Conservation (phyloP, 2,329 filamentous ascomycete genomes). For the Cytospora piceicola region DNA sequence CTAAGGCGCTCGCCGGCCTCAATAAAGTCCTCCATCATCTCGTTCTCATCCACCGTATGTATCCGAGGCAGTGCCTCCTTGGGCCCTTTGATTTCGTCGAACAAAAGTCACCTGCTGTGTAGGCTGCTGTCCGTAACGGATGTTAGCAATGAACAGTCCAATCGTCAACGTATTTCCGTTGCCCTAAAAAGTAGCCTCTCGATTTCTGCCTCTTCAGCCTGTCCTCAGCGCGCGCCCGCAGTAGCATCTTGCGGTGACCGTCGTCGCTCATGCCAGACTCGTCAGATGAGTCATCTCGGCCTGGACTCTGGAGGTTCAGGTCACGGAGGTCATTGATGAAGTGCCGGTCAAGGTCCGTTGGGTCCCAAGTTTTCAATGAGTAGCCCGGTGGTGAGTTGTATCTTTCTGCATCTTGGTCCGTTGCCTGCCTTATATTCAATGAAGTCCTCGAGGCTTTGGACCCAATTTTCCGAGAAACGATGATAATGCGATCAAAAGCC, state of each 20-base stretch:
- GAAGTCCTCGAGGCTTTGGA: slow-evolving; percentile 40
- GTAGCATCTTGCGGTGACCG: slow-evolving; percentile 43
- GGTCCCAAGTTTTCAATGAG: slow-evolving; percentile 98
- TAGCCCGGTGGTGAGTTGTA: slow-evolving; percentile 85
- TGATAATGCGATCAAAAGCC: not conserved
- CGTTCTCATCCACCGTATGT: slow-evolving; percentile 71
- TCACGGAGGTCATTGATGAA: slow-evolving; percentile 51
- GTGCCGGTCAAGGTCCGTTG: slow-evolving; percentile 50
- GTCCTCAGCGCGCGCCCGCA: slow-evolving; percentile 47
- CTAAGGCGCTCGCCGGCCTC: slow-evolving; percentile 84
- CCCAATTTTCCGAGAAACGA: not conserved
- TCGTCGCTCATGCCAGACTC: slow-evolving; percentile 46
- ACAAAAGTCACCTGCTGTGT: slow-evolving; percentile 91
- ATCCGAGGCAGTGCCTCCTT: slow-evolving; percentile 77
- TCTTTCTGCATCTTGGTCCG: slow-evolving; percentile 60
- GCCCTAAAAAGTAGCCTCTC: slow-evolving; percentile 91
- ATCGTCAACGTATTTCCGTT: slow-evolving; percentile 99
- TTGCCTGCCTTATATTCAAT: slow-evolving; percentile 46
- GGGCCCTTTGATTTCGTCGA: slow-evolving; percentile 88
- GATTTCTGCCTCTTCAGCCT: slow-evolving; percentile 59
- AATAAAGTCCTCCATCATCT: slow-evolving; percentile 87
- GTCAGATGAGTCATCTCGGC: slow-evolving; percentile 43
- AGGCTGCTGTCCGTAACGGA: slow-evolving; percentile 78
- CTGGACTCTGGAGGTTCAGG: slow-evolving; percentile 48
- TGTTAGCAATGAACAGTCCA: slow-evolving; percentile 94